Evolutionary conservation across 768 basidiomycete genomes (phyloP).

Genomic region (Boletus subparvulus): DNA sequence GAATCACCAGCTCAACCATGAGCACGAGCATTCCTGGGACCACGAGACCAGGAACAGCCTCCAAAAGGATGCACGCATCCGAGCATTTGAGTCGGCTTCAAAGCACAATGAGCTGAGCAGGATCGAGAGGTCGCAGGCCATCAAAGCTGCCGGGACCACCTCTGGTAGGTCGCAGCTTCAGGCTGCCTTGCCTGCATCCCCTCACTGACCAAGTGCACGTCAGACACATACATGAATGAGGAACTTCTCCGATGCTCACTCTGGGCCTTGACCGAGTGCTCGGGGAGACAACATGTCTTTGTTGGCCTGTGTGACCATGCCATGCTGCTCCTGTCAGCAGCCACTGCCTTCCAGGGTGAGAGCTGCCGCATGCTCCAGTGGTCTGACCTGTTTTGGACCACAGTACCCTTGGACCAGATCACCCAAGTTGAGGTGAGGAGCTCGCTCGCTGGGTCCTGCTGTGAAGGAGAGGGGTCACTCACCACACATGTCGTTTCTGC

Average conservation of each 20-base stretch:
- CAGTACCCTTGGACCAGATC: background rate
- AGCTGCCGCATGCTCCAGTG: constrained; percentile 3
- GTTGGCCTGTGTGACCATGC: background rate
- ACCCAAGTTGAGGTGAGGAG: background rate
- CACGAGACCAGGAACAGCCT: background rate
- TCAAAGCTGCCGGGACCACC: background rate
- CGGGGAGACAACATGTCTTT: background rate
- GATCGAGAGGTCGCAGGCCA: background rate
- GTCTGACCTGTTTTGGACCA: constrained; percentile 1
- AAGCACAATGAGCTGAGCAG: constrained; percentile 1
- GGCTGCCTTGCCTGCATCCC: background rate
- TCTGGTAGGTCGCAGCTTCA: background rate
- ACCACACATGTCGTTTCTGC: background rate
- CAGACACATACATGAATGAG: background rate
- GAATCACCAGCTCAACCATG: constrained; percentile 11
- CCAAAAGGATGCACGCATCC: background rate
- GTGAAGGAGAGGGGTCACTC: too few relatives aligned
- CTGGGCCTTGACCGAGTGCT: background rate
- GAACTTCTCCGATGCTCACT: background rate
- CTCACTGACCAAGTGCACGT: background rate
- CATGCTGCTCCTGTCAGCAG: constrained; percentile 1
- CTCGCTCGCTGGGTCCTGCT: too few relatives aligned
- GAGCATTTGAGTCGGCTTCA: background rate
- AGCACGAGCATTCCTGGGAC: constrained; percentile 1
- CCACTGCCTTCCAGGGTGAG: background rate